Base-by-base conservation (phyloP, 2,329 filamentous ascomycete genomes). In the Aspergillus sp. region DNA sequence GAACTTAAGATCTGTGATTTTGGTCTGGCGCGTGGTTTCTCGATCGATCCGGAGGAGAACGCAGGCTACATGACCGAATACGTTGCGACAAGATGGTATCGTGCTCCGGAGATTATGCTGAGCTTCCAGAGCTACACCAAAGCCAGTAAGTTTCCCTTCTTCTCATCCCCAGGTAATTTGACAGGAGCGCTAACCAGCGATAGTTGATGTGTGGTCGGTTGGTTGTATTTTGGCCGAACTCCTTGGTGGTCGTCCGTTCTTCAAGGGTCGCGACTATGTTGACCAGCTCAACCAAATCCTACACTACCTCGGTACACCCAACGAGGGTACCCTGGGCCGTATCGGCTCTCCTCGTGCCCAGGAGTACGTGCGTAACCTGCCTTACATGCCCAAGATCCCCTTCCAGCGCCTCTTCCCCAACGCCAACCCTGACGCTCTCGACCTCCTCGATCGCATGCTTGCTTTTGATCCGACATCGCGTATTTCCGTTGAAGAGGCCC, bases 111-210 rank as follows among this genome's bases (percentile, higher is more conserved):
- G 71, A 98, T 98, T 60, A 98, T 98, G 93, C 75, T 98, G 69
- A 96, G 89, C 75, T 98, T 98, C 81, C 91, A 97, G 72, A 96
- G 89, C 75, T 98, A 98, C 72, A 98, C 93, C 62, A 98, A 98
- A 88, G 93, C 93, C 58, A 98, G 93, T 97, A 82, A 48, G 90
- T 91, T 33, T 39, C 41, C 33, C 44, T 42, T 36, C 34, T 12
- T 28, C 34, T 5, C 50, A 41, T 51, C 28, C 7, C 34, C 7
- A 7, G n/a, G 12, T 10, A 3, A 39, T 19, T 19, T 19, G 19
- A 39, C 19, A 39, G n/a, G 26, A 19, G 26, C 61, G 50, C 39
- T 45, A 42, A 45, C 34, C 48, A 8, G 48, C 34, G 43, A 2
- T 45, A 97, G 91, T 98, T 71, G 93, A 98, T 66, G 91, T 98